phyloP scores from a whole-genome alignment of 1,284 basidiomycete species.

The Phylloboletellus chloephorus region DNA sequence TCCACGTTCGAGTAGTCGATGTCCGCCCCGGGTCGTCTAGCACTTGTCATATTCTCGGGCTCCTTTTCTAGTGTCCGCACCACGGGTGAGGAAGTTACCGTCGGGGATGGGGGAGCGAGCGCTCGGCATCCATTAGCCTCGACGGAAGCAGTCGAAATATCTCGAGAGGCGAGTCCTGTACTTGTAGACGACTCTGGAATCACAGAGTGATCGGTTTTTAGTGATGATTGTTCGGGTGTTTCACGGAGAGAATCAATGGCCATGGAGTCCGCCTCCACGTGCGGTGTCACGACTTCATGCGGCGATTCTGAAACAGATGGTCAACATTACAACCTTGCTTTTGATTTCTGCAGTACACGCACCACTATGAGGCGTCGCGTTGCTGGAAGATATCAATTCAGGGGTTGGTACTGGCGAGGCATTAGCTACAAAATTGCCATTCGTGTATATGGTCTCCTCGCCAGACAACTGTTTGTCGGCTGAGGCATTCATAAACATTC shows the following conservation, averaged over 20 bases:
- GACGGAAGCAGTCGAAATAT: constrained; percentile 7
- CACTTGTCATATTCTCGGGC: constrained; percentile 13
- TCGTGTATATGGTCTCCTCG: constrained; percentile 23
- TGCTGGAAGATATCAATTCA: constrained; percentile 8
- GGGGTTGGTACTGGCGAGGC: constrained; percentile 5
- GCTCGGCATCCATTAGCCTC: constrained; percentile 8
- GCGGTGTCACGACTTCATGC: constrained; percentile 9
- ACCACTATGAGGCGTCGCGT: constrained; percentile 16
- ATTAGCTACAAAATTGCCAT: constrained; percentile 12
- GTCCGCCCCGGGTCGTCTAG: constrained; percentile 8
- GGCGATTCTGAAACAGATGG: constrained; percentile 13
- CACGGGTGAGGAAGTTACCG: constrained; percentile 11
- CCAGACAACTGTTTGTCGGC: constrained; percentile 13
- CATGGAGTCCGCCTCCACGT: constrained; percentile 12
- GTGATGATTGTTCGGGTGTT: constrained; percentile 6
- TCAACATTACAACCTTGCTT: constrained; percentile 11
- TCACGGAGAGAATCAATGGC: constrained; percentile 4
- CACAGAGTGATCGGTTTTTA: constrained; percentile 6
- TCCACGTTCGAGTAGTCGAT: constrained; percentile 11
- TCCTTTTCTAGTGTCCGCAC: constrained; percentile 16
- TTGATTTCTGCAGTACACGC: constrained; percentile 1
- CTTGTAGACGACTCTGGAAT: constrained; percentile 7
- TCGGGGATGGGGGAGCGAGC: constrained; percentile 11
- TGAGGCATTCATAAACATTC: constrained; percentile 14
- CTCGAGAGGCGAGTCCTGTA: constrained; percentile 10